These are phyloP conservation scores for Kazachstania martiniae DNA, from an alignment of 805 yeast species.

Conservation along the genomic window DNA sequence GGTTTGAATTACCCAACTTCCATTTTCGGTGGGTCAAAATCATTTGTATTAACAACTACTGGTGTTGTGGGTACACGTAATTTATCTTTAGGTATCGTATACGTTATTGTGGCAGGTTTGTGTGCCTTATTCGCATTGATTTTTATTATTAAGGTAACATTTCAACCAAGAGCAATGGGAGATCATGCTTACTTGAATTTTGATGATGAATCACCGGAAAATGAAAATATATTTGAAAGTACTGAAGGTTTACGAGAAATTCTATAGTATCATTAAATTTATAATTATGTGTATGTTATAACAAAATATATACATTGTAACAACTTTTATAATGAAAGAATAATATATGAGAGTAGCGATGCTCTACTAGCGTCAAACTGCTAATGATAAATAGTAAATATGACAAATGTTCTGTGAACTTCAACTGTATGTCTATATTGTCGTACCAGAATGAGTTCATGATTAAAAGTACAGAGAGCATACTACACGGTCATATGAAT, in stretches of 20 bases:
- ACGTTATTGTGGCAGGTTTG: constrained; percentile 72
- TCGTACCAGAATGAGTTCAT: too few species aligned
- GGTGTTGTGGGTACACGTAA: constrained; percentile 84
- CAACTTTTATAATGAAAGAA: too few species aligned
- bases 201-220: constrained; percentile 13
- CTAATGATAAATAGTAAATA: too few species aligned
- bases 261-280: constrained; percentile 3
- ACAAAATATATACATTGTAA: neutral
- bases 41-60: constrained; percentile 70
- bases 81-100: constrained; percentile 73
- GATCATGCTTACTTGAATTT: constrained; percentile 60
- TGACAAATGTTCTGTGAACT: too few species aligned
- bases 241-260: constrained; percentile 14
- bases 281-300: neutral
- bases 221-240: constrained; percentile 3
- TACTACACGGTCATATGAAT: constrained; percentile 12
- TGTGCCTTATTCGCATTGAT: constrained; percentile 59
- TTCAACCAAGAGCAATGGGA: constrained; percentile 77
- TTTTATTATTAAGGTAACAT: constrained; percentile 69
- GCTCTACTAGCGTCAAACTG: too few species aligned
- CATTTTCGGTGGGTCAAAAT: constrained; percentile 81
- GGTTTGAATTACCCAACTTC: constrained; percentile 74
- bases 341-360: too few species aligned
- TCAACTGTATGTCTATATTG: too few species aligned
- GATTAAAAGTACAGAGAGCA: too few species aligned